phyloP scores from a whole-genome alignment of 148 eudicot species.

The Salicornia ramosissima region DNA sequence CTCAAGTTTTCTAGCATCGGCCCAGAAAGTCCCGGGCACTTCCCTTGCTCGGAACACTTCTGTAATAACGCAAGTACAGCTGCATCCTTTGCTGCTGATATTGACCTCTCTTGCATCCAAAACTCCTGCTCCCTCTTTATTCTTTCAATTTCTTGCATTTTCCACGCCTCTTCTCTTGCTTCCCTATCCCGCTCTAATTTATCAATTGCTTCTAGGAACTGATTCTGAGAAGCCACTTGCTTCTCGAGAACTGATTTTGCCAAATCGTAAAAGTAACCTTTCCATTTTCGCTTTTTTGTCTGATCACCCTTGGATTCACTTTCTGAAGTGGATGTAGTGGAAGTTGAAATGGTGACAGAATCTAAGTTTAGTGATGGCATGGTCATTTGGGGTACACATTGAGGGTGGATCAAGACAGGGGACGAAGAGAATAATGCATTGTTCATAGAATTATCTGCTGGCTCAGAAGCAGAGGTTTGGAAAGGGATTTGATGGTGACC shows the following conservation, averaged over 20 bases:
- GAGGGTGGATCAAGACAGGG: conserved; percentile 24
- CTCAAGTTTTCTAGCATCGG: conserved; percentile 26
- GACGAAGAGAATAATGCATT: conserved; percentile 22
- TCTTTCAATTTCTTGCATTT: conserved; percentile 52
- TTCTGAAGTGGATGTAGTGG: conserved; percentile 55
- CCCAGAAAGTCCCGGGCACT: conserved; percentile 10
- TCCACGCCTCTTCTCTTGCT: conserved; percentile 82
- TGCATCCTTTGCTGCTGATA: conserved; percentile 70
- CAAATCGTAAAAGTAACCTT: conserved; percentile 38
- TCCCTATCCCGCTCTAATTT: conserved; percentile 59
- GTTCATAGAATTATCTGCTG: conserved; percentile 19
- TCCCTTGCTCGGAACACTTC: conserved; percentile 46
- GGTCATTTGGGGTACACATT: conserved; percentile 27
- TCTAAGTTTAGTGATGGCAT: conserved; percentile 30
- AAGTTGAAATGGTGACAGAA: conserved; percentile 44
- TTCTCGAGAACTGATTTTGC: conserved; percentile 62
- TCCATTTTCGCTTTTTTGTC: conserved; percentile 58
- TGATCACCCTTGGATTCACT: conserved; percentile 39
- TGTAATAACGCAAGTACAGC: conserved; percentile 67
- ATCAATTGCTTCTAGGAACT: conserved; percentile 67
- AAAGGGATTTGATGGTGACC: conserved; percentile 35
- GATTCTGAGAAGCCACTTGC: conserved; percentile 69
- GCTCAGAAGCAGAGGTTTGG: conserved; percentile 31
- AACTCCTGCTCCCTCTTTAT: conserved; percentile 53
- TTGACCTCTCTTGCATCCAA: conserved; percentile 50